Evolutionary conservation across 352 stramenopile genomes (phyloP).

Genomic region (Hyphochytrium catenoides): DNA sequence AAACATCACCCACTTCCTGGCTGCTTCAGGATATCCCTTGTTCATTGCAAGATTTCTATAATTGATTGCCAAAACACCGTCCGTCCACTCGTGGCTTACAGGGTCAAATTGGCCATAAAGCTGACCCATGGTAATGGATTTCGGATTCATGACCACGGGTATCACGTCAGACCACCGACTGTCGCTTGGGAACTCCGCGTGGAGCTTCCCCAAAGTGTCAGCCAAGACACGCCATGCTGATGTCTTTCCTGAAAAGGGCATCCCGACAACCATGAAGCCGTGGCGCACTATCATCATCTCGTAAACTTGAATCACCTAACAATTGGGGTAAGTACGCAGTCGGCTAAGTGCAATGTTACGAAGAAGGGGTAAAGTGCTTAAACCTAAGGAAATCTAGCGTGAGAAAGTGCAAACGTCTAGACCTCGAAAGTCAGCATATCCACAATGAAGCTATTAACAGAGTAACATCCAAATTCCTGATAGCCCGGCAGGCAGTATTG

Average conservation of each 20-base stretch:
- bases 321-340: no score
- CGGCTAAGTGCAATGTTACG: no score
- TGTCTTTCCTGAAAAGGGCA: constrained; percentile 81
- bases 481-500: no score
- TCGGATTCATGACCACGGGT: constrained; percentile 69
- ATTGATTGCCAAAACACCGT: constrained; percentile 76
- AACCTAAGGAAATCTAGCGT: no score
- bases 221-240: constrained; percentile 65
- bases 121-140: constrained; percentile 75
- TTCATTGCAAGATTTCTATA: constrained; percentile 59
- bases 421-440: no score
- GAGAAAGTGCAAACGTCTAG: no score
- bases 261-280: constrained; percentile 85
- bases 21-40: constrained; percentile 20
- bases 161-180: constrained; percentile 19
- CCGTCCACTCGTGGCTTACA: constrained; percentile 81
- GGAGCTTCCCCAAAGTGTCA: constrained; percentile 51
- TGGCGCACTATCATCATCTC: constrained; percentile 90
- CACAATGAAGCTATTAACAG: no score
- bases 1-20: constrained; percentile 78
- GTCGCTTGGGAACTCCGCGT: constrained; percentile 33
- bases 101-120: constrained; percentile 81
- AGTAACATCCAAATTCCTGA: no score
- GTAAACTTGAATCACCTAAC: constrained; percentile 80
- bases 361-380: no score